These are phyloP conservation scores for Corchorus olitorius DNA, from an alignment of 345 rosid species.

Conservation along the genomic window DNA sequence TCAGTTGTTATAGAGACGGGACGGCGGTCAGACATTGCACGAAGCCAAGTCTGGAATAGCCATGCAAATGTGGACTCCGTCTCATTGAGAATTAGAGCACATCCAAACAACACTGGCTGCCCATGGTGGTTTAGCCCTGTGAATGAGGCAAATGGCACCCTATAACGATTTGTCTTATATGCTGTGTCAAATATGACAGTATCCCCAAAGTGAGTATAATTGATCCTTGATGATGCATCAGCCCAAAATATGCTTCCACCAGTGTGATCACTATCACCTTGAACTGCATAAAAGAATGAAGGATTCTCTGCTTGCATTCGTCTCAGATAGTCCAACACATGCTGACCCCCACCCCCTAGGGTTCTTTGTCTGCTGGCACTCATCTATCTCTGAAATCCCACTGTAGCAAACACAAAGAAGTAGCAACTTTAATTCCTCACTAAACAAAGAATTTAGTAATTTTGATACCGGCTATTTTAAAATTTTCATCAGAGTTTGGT, in stretches of 20 bases:
- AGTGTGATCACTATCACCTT: constrained; percentile 41
- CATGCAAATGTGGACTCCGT: constrained; percentile 55
- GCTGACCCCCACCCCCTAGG: constrained; percentile 45
- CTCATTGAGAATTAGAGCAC: constrained; percentile 56
- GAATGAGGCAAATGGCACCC: constrained; percentile 50
- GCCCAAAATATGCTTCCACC: constrained; percentile 45
- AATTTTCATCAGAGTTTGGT: neutral
- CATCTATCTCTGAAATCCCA: constrained; percentile 3
- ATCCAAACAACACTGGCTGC: constrained; percentile 62
- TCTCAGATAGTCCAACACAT: constrained; percentile 50
- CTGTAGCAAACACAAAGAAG: constrained; percentile 1
- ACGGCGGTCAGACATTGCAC: constrained; percentile 48
- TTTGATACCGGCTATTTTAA: neutral
- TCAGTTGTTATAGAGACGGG: constrained; percentile 63
- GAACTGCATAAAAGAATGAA: constrained; percentile 39
- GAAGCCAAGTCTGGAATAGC: constrained; percentile 62
- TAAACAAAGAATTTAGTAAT: neutral
- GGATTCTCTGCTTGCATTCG: constrained; percentile 47
- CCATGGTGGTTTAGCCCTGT: constrained; percentile 64
- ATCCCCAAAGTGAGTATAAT: constrained; percentile 43
- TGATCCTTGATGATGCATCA: constrained; percentile 39
- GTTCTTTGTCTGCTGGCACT: constrained; percentile 34
- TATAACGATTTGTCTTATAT: constrained; percentile 45
- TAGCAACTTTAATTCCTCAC: neutral
- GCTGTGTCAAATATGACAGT: constrained; percentile 47